These are phyloP conservation scores for Candida krabiensis DNA, from an alignment of 805 yeast species.

Conservation along the genomic window DNA sequence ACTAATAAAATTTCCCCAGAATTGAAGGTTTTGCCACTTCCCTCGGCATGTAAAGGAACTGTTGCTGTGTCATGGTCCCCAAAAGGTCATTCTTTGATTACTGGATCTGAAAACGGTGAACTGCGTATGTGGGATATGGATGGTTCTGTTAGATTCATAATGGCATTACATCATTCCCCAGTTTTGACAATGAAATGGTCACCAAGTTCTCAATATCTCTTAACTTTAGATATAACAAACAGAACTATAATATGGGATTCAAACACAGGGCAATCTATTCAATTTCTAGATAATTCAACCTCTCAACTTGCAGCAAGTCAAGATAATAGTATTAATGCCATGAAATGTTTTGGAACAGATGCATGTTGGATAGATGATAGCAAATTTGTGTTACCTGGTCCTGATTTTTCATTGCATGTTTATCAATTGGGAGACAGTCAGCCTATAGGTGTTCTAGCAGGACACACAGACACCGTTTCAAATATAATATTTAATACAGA, in stretches of 20 bases:
- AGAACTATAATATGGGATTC: slow-evolving; percentile 68
- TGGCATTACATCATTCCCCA: slow-evolving; percentile 54
- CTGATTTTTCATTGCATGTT: slow-evolving; percentile 52
- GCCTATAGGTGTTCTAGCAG: slow-evolving; percentile 55
- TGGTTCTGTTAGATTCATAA: slow-evolving; percentile 60
- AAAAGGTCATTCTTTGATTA: slow-evolving; percentile 58
- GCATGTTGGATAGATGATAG: slow-evolving; percentile 72
- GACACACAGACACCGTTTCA: slow-evolving; percentile 65
- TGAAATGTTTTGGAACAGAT: slow-evolving; percentile 44
- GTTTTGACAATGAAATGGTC: slow-evolving; percentile 64
- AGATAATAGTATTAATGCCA: slow-evolving; percentile 7
- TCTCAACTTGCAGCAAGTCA: background rate
- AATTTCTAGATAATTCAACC: slow-evolving; percentile 39
- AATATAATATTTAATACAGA: slow-evolving; percentile 51
- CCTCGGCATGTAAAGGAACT: slow-evolving; percentile 25
- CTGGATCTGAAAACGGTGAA: slow-evolving; percentile 71
- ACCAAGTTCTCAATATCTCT: slow-evolving; percentile 46
- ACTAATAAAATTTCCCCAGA: slow-evolving; percentile 14
- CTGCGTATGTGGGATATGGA: slow-evolving; percentile 74
- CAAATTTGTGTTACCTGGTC: slow-evolving; percentile 72
- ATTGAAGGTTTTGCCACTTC: slow-evolving; percentile 21
- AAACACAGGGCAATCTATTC: slow-evolving; percentile 47
- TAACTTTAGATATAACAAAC: slow-evolving; percentile 60
- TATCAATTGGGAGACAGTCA: slow-evolving; percentile 47
- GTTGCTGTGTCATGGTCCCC: slow-evolving; percentile 60